A percentile compares a stretch with the other conserved stretches of the same genome.
Conservation (phyloP, 2,329 filamentous ascomycete species). For the Fonsecaea erecta region DNA sequence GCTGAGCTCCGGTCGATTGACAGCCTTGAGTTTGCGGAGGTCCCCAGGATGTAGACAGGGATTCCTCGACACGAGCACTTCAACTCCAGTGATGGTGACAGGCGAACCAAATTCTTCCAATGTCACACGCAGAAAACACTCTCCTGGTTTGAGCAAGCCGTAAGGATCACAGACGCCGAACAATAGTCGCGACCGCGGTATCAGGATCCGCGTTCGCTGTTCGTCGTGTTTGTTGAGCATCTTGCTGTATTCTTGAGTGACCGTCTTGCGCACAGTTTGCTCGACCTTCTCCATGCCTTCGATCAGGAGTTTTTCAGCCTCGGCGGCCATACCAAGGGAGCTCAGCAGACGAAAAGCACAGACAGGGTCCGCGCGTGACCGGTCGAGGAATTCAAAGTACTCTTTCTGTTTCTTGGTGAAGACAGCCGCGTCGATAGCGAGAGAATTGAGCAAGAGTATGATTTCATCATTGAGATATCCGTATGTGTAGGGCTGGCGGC, state of each 20-base stretch:
- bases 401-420: constrained; percentile 5
- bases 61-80: constrained; percentile 11
- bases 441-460: constrained; percentile 2
- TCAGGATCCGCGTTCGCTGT: constrained; percentile 6
- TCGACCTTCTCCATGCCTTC: constrained; percentile 6
- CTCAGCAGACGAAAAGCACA: constrained; percentile 11
- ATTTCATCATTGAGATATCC: constrained; percentile 14
- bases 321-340: constrained; percentile 1
- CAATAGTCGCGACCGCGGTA: constrained; percentile 6
- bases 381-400: constrained; percentile 5
- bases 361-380: not conserved
- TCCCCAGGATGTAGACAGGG: constrained; percentile 13
- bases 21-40: constrained; percentile 11
- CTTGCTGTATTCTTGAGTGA: constrained; percentile 6
- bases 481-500: constrained; percentile 5
- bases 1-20: constrained; percentile 2
- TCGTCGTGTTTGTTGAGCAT: constrained; percentile 9
- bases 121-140: constrained; percentile 12
- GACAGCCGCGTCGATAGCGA: constrained; percentile 2
- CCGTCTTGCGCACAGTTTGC: not conserved
- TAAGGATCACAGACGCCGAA: constrained; percentile 14
- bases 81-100: not conserved
- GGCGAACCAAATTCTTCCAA: constrained; percentile 1
- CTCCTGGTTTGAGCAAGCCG: constrained; percentile 10
- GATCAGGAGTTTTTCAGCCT: constrained; percentile 6